phyloP scores from a whole-genome alignment of 176 grass and related monocot species.

The Hsuehochloa calcarea region DNA sequence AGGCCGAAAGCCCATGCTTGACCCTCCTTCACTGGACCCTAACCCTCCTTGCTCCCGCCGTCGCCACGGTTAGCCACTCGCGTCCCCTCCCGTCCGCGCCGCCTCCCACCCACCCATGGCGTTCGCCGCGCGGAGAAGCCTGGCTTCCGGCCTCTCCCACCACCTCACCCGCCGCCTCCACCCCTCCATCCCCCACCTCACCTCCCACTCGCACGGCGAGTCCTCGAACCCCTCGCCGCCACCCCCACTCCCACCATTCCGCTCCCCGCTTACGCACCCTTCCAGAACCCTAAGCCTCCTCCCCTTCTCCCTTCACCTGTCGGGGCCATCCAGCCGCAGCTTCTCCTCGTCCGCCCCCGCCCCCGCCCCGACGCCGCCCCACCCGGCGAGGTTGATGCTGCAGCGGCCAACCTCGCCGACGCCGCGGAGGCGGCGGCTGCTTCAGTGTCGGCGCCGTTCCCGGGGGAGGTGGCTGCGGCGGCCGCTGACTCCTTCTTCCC shows the following conservation, averaged over 20 bases:
- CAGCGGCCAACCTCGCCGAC: slow-evolving; percentile 37
- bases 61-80: not conserved
- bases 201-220: slow-evolving; percentile 43
- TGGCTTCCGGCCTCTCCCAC: slow-evolving; percentile 30
- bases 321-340: slow-evolving; percentile 15
- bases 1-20: not conserved
- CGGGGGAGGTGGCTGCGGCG: slow-evolving; percentile 87
- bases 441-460: slow-evolving; percentile 57
- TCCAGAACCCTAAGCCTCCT: slow-evolving; percentile 24
- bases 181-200: slow-evolving; percentile 21
- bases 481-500: slow-evolving; percentile 66
- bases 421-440: slow-evolving; percentile 35
- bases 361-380: not conserved
- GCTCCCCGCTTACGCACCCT: slow-evolving; percentile 2
- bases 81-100: not conserved
- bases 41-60: not conserved
- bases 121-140: slow-evolving; percentile 29
- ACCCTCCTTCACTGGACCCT: not conserved
- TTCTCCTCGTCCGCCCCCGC: slow-evolving; percentile 42
- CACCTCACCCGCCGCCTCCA: slow-evolving; percentile 36
- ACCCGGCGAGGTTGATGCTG: slow-evolving; percentile 40
- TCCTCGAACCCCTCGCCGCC: slow-evolving; percentile 20
- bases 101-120: slow-evolving; percentile 21
- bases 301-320: slow-evolving; percentile 33
- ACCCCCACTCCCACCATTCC: not conserved